Evolutionary conservation across 495 filamentous ascomycete genomes (phyloP), one percentile per base, ranked within the genome.

Genomic region (Stereocaulon alpinum): DNA sequence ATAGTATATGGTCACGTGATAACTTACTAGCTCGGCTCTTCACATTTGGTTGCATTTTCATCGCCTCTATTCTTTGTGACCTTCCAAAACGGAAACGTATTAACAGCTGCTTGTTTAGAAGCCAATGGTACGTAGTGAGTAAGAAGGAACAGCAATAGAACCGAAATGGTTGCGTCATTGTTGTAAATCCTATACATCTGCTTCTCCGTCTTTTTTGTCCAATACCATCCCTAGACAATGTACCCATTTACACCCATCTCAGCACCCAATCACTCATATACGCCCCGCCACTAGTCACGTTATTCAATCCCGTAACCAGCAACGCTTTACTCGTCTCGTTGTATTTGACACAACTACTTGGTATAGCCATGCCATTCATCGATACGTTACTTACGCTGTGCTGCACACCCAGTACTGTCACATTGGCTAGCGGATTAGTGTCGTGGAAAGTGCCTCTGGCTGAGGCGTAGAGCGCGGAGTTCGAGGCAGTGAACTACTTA

Each of bases 351-450:
- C 67, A 65, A 34, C 60, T 67, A 4, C 47, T 51, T 0, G 71
- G 66, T 4, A 85, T 63, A 11, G 45, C 53, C 53, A 70, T 60
- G 0, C 77, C 78, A 59, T 86, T 84, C 4, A 87, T 59, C 24
- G 64, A 72, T 2, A 89, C 76, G 20, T 68, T 64, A 11, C 61
- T 66, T 1, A 79, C 73, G 20, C 68, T 53, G 12, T 65, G 60
- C 11, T 68, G 37, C 2, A 87, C 74, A n/a, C 87, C 87, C 61
- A 89, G 54, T 42, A 91, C 68, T 0, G 84, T 89, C 50, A 88
- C 76, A 59, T 84, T 86, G 0, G 75, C 79, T 5, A 91, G 72
- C 0, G 78, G 69, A 63, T 86, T 86, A 1, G 60, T 70, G 65
- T 89, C 85, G 11, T 70, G 63, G 70, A 80, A 90, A 2, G 70